These are phyloP conservation scores for Hypoxylon sp. DNA, from an alignment of 2,329 filamentous ascomycete species.

Conservation along the genomic window DNA sequence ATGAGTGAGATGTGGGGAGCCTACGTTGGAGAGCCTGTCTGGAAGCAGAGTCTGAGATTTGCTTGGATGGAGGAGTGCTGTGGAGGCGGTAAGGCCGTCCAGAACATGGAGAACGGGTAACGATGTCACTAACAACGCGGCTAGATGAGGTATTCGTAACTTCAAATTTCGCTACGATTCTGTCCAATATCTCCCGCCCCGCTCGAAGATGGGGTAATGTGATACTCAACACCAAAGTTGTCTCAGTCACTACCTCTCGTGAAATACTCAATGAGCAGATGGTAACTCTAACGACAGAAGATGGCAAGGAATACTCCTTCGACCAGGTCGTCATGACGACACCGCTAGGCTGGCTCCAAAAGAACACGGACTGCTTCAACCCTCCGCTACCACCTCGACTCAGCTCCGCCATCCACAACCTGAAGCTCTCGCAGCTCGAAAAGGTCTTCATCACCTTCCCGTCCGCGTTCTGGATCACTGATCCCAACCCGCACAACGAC, in stretches of 20 bases:
- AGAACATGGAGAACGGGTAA: neutral
- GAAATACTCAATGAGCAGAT: conserved; percentile 44
- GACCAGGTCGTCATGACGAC: conserved; percentile 68
- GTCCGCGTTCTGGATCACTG: conserved; percentile 47
- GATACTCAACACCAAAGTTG: conserved; percentile 61
- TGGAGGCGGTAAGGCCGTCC: conserved; percentile 64
- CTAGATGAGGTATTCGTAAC: conserved; percentile 74
- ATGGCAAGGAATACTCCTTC: conserved; percentile 58
- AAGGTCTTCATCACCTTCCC: conserved; percentile 52
- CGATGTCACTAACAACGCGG: neutral
- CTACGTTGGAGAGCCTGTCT: conserved; percentile 73
- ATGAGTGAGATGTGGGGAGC: conserved; percentile 74
- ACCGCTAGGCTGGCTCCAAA: conserved; percentile 68
- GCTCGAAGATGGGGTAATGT: conserved; percentile 65
- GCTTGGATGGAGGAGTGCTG: conserved; percentile 78
- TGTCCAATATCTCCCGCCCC: conserved; percentile 65
- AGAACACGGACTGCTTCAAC: conserved; percentile 61
- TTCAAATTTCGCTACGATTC: conserved; percentile 71
- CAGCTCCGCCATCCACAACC: conserved; percentile 60
- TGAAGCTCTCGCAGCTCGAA: conserved; percentile 49
- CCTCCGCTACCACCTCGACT: conserved; percentile 61
- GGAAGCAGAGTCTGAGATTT: conserved; percentile 73
- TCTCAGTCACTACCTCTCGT: conserved; percentile 52
- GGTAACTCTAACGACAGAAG: conserved; percentile 61
- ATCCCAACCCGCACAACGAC: conserved; percentile 8